These are phyloP conservation scores for Pseudonitzschia multiseries DNA, from an alignment of 108 stramenopile species.

Conservation along the genomic window DNA sequence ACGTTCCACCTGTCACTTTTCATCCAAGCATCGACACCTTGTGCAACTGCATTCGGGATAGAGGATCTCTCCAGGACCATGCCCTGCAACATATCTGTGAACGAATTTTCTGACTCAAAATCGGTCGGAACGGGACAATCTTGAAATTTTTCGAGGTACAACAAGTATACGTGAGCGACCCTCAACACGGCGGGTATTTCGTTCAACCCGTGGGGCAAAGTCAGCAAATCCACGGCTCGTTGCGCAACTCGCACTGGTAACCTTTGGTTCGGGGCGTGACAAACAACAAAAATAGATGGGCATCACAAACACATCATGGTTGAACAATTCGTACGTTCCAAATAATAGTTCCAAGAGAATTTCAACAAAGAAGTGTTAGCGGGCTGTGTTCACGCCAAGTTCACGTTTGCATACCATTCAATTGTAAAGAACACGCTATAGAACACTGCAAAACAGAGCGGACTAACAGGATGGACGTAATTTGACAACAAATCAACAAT, in stretches of 20 bases:
- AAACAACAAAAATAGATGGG: no score
- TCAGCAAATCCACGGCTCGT: slow-evolving; percentile 83
- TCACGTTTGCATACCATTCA: no score
- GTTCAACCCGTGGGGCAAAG: slow-evolving; percentile 77
- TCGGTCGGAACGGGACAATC: slow-evolving; percentile 56
- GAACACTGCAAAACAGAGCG: no score
- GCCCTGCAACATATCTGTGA: slow-evolving; percentile 52
- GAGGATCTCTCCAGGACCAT: slow-evolving; percentile 72
- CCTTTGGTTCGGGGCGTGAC: slow-evolving; percentile 29
- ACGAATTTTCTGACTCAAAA: slow-evolving; percentile 57
- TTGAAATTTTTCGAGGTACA: slow-evolving; percentile 65
- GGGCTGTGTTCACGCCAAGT: not conserved
- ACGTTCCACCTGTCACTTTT: not conserved
- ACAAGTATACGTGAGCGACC: slow-evolving; percentile 72
- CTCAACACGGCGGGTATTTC: slow-evolving; percentile 61
- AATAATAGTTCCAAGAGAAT: no score
- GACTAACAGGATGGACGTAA: not conserved
- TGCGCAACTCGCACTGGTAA: slow-evolving; percentile 92
- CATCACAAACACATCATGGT: not conserved
- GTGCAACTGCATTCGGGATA: slow-evolving; percentile 74
- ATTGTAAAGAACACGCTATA: no score
- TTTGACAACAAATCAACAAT: not conserved
- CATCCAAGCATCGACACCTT: slow-evolving; percentile 55
- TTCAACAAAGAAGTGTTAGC: no score
- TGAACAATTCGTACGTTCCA: no score